A percentile compares a stretch with the other conserved stretches of the same genome.
phyloP scores from a whole-genome alignment of 768 basidiomycete genomes.

The Pisolithus albus region DNA sequence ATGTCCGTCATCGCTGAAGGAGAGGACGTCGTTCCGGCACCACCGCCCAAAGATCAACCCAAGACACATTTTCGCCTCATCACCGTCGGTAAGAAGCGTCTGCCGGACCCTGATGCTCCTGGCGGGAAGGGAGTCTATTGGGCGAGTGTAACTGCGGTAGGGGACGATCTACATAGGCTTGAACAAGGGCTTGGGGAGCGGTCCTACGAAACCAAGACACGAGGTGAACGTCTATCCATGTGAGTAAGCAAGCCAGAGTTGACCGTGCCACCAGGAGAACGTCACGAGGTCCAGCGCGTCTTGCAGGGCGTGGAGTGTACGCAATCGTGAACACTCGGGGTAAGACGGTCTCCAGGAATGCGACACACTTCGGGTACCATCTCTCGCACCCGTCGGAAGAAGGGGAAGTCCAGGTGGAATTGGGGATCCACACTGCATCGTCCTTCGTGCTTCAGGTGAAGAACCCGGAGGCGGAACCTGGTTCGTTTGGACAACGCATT shows the following conservation, averaged over 20 bases:
- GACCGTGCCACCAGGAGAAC: slow-evolving; percentile 31
- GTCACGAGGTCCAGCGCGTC: slow-evolving; percentile 47
- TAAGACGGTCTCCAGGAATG: slow-evolving; percentile 36
- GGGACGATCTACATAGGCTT: slow-evolving; percentile 42
- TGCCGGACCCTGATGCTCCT: slow-evolving; percentile 41
- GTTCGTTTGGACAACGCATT: slow-evolving; percentile 25
- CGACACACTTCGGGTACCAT: slow-evolving; percentile 53
- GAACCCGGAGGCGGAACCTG: slow-evolving; percentile 44
- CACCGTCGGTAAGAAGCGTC: slow-evolving; percentile 50
- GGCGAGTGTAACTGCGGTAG: slow-evolving; percentile 44
- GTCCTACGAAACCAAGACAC: slow-evolving; percentile 56
- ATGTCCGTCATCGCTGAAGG: slow-evolving; percentile 40
- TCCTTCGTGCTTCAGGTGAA: slow-evolving; percentile 57
- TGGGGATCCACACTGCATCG: slow-evolving; percentile 47
- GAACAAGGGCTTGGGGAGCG: slow-evolving; percentile 44
- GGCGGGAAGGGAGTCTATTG: slow-evolving; percentile 43
- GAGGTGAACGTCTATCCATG: slow-evolving; percentile 29
- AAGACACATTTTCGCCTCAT: slow-evolving; percentile 46
- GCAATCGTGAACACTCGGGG: slow-evolving; percentile 48
- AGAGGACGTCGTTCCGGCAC: slow-evolving; percentile 44
- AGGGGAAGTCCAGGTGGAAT: slow-evolving; percentile 48
- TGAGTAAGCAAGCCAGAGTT: not conserved
- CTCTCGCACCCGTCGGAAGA: slow-evolving; percentile 46
- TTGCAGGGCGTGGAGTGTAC: slow-evolving; percentile 54
- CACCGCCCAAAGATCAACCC: slow-evolving; percentile 25